Conservation (phyloP, 75 land plant species). For the Cunninghamia lanceolata region DNA sequence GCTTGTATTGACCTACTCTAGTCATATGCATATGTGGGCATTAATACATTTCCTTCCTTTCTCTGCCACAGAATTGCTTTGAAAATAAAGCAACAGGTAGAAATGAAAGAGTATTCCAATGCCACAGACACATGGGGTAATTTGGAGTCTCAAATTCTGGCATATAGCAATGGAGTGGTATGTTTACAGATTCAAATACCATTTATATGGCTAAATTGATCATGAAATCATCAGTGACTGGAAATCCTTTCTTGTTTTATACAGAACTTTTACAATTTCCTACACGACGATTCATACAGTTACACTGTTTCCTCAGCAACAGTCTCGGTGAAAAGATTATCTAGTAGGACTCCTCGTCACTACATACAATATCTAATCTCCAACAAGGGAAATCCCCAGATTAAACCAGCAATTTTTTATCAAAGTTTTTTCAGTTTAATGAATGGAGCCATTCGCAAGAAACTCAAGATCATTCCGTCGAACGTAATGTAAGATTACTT, state of each 20-base stretch:
- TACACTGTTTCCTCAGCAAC: not conserved
- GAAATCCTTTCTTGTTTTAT: not conserved
- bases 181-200: not conserved
- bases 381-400: not conserved
- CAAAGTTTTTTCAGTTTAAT: slow-evolving; percentile 39
- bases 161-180: slow-evolving; percentile 25
- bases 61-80: slow-evolving; percentile 28
- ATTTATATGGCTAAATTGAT: not conserved
- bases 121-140: slow-evolving; percentile 47
- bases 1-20: no score
- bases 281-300: slow-evolving; percentile 35
- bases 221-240: not conserved
- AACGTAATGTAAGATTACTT: slow-evolving; percentile 2
- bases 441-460: slow-evolving; percentile 64
- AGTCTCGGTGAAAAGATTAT: not conserved
- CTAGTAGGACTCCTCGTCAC: not conserved
- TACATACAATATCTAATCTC: slow-evolving; percentile 33
- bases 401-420: not conserved
- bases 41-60: not conserved
- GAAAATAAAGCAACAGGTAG: slow-evolving; percentile 40
- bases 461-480: slow-evolving; percentile 68
- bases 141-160: slow-evolving; percentile 23
- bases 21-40: not conserved
- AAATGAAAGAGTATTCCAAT: slow-evolving; percentile 24
- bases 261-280: slow-evolving; percentile 78